Percentiles rank a stretch among this genome's conserved stretches.
phyloP scores from a whole-genome alignment of 140 eudicot species.

The Oenanthe javanica region DNA sequence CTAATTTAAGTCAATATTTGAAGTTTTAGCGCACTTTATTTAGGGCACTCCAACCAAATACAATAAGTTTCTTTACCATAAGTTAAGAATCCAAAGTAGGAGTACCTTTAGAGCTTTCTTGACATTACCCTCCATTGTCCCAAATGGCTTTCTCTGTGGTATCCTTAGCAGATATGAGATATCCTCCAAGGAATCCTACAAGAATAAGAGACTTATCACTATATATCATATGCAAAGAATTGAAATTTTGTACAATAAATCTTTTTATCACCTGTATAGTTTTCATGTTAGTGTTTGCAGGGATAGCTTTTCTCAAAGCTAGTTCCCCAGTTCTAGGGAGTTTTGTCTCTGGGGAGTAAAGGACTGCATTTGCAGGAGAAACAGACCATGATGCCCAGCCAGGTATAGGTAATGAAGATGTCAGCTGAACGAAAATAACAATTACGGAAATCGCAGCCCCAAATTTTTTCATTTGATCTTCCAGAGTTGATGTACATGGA shows the following conservation, averaged over 20 bases:
- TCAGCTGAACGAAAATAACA: constrained; percentile 54
- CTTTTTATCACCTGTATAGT: constrained; percentile 57
- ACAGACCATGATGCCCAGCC: constrained; percentile 39
- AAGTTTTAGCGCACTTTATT: not conserved
- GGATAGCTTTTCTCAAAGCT: constrained; percentile 94
- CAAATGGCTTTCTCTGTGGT: constrained; percentile 94
- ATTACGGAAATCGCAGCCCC: constrained; percentile 41
- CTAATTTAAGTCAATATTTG: not conserved
- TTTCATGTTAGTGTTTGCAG: constrained; percentile 93
- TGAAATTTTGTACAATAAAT: not conserved
- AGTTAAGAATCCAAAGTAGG: not conserved
- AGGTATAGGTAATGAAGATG: constrained; percentile 56
- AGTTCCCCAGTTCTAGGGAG: constrained; percentile 96
- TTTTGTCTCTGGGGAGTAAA: constrained; percentile 94
- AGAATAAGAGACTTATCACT: not conserved
- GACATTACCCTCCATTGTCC: constrained; percentile 97
- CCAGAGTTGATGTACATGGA: constrained; percentile 24
- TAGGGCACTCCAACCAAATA: not conserved
- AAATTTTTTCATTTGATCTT: constrained; percentile 37
- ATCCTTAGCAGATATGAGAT: constrained; percentile 86
- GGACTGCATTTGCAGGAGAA: constrained; percentile 77
- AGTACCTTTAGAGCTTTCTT: constrained; percentile 90
- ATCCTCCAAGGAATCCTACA: constrained; percentile 89
- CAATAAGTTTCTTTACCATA: not conserved
- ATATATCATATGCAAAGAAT: not conserved